Conservation (phyloP, 2,329 filamentous ascomycete genomes). For the Magnaporthiopsis incrustans region DNA sequence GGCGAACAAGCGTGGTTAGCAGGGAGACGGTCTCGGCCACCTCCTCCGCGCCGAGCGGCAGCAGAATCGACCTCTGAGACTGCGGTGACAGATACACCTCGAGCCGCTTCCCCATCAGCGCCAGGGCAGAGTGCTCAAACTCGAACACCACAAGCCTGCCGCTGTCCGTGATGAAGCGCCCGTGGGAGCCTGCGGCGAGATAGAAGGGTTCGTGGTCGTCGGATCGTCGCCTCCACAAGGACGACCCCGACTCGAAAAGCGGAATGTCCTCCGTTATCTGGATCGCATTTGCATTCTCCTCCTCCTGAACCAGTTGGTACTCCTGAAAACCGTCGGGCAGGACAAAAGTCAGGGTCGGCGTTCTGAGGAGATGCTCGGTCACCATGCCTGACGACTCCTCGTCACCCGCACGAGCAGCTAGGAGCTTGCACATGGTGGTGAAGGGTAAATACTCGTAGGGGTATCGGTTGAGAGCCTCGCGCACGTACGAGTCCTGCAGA, state of each 20-base stretch:
- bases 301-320: constrained; percentile 74
- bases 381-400: constrained; percentile 36
- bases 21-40: constrained; percentile 67
- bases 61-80: constrained; percentile 43
- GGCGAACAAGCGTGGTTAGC: constrained; percentile 61
- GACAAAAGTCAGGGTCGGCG: constrained; percentile 68
- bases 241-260: constrained; percentile 47
- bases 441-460: constrained; percentile 82
- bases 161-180: constrained; percentile 70
- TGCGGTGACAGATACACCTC: constrained; percentile 57
- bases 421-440: constrained; percentile 58
- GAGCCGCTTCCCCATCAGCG: constrained; percentile 69
- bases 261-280: constrained; percentile 56
- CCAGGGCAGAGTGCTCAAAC: constrained; percentile 70
- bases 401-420: constrained; percentile 43
- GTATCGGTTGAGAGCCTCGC: constrained; percentile 66
- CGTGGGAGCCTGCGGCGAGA: constrained; percentile 58
- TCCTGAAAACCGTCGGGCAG: constrained; percentile 64
- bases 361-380: constrained; percentile 56
- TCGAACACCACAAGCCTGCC: constrained; percentile 69
- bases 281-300: constrained; percentile 77
- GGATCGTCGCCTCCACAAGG: constrained; percentile 30
- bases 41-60: constrained; percentile 49
- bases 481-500: constrained; percentile 53
- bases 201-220: constrained; percentile 45